Base-by-base conservation (phyloP, 768 basidiomycete species). In the Termitomyces titanicus region DNA sequence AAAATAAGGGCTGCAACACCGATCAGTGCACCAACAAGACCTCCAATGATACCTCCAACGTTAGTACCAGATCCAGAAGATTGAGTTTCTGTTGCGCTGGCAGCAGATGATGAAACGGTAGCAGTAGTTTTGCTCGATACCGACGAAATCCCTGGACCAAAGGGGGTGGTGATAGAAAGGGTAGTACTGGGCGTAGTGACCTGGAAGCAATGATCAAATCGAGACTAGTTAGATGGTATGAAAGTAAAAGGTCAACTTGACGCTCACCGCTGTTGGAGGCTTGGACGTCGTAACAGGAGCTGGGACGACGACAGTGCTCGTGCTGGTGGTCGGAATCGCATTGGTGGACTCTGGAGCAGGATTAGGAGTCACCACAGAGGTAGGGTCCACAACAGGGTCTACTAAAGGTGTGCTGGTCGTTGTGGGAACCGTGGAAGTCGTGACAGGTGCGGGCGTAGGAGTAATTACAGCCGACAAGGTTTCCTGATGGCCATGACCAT, bases 21-120 rank as follows among this genome's bases (percentile, higher is more conserved):
- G 5, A 72, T 64, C 2, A 84, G 61, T 27, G 71, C 75, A 12
- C 78, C 83, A 24, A 72, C 76, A 35, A 84, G 65, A 39, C 77
- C 81, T 12, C 74, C 74, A 9, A 78, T 59, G 18, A 76, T 61
- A 15, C 68, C 66, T 40, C 70, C 72, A 22, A 67, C 62, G 44
- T 64, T 68, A 13, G 61, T 55, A n/a, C 60, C 48, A 47, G 61
- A 55, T 5, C 49, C 54, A 7, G 56, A 29, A 33, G 55, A 45
- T 8, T 46, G 11, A 9, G 64, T 53, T 13, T 63, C 11, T 0
- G 68, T 59, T 39, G 63, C 40, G 15, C 57, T 62, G 22, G 66
- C 45, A 39, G 59, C 59, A 13, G 65, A 42, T 38, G 53, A 55
- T 3, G 58, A 40, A 22, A 47, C 5, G n/a, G 61, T 60, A 37